Percentiles rank a stretch among this genome's conserved stretches.
Evolutionary conservation across 495 filamentous ascomycete genomes (phyloP).

Genomic region (Daldinia bambusicola): DNA sequence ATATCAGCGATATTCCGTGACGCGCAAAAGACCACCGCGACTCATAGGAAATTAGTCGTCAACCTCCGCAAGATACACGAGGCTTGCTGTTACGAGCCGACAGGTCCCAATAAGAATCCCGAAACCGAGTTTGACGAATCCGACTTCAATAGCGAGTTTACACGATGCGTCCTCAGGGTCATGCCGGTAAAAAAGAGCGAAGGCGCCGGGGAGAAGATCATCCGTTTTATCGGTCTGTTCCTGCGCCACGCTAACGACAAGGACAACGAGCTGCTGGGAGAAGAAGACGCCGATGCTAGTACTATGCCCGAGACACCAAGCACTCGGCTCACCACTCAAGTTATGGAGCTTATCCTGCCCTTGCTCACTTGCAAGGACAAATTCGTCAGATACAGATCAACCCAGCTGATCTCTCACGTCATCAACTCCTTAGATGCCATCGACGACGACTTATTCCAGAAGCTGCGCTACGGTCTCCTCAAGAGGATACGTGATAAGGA

Average conservation of each 20-base stretch:
- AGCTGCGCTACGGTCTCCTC: conserved; percentile 76
- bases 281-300: conserved; percentile 66
- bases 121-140: conserved; percentile 75
- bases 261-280: conserved; percentile 66
- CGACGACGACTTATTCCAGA: conserved; percentile 87
- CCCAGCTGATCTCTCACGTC: conserved; percentile 84
- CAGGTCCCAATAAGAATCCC: conserved; percentile 61
- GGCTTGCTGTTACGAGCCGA: conserved; percentile 81
- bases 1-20: conserved; percentile 85
- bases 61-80: conserved; percentile 89
- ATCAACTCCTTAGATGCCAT: conserved; percentile 92
- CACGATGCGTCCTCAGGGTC: conserved; percentile 80
- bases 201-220: conserved; percentile 82
- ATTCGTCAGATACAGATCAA: conserved; percentile 86
- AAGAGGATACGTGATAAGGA: conserved; percentile 94
- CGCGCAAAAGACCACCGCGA: conserved; percentile 86
- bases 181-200: conserved; percentile 93
- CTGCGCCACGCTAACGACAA: conserved; percentile 85
- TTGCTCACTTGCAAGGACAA: conserved; percentile 87
- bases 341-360: conserved; percentile 75
- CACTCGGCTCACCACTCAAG: conserved; percentile 74
- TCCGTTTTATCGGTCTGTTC: conserved; percentile 88
- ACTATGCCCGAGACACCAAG: conserved; percentile 82
- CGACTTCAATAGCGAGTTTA: conserved; percentile 87
- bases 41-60: conserved; percentile 88